Evolutionary conservation across 345 rosid species (phyloP).

Genomic region (Sonneratia alba): DNA sequence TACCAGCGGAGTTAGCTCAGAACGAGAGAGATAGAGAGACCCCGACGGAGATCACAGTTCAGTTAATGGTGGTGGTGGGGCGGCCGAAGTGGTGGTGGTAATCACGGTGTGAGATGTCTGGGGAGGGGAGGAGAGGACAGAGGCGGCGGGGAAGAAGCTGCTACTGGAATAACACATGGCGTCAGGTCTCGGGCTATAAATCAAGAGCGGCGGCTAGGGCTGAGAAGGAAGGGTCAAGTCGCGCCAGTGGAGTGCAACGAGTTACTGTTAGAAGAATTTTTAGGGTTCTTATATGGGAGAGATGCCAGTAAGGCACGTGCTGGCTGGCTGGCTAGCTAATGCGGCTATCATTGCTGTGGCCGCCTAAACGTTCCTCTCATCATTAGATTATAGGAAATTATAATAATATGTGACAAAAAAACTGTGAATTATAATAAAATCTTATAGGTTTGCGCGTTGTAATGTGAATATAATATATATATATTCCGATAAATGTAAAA

Average conservation of each 20-base stretch:
- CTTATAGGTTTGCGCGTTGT: too few relatives aligned
- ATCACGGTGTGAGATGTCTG: neutral
- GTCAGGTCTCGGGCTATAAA: neutral
- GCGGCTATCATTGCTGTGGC: too few relatives aligned
- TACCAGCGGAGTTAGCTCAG: neutral
- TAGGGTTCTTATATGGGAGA: neutral
- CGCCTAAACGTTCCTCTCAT: too few relatives aligned
- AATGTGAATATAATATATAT: too few relatives aligned
- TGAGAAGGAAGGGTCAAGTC: neutral
- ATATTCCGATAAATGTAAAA: too few relatives aligned
- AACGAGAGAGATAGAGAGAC: neutral
- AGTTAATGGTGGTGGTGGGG: neutral
- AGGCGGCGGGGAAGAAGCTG: neutral
- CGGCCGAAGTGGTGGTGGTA: neutral
- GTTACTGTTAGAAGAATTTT: neutral
- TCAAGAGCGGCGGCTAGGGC: neutral
- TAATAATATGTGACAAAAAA: too few relatives aligned
- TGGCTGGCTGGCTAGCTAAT: too few relatives aligned
- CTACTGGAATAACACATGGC: neutral
- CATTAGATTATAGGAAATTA: too few relatives aligned
- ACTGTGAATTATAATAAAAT: too few relatives aligned
- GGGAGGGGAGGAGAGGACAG: neutral
- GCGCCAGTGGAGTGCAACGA: neutral
- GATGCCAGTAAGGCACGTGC: neutral
- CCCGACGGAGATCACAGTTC: neutral